Conservation (phyloP, 495 filamentous ascomycete genomes). For the Aspergillus panamensis region DNA sequence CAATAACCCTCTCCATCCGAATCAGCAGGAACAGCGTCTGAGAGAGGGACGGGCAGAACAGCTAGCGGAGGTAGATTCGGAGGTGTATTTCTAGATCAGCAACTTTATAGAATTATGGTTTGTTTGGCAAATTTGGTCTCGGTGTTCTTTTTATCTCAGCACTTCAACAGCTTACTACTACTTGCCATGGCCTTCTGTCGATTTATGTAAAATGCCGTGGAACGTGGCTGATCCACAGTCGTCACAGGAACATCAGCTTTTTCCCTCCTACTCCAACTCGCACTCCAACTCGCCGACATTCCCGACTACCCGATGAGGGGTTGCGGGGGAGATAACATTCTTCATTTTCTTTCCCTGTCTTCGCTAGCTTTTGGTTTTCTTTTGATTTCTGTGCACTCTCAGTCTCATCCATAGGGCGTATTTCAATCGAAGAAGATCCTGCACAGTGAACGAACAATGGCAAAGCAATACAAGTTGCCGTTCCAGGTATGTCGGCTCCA, state of each 20-base stretch:
- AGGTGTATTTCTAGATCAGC: conserved; percentile 11
- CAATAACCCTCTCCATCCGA: not conserved
- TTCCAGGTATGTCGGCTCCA: conserved; percentile 34
- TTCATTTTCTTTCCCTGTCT: not conserved
- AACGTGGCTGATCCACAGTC: not conserved
- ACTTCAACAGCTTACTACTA: too few relatives aligned
- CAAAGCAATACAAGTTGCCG: conserved; percentile 36
- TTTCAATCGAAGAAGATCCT: not conserved
- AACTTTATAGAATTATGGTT: too few relatives aligned
- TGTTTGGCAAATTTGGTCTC: too few relatives aligned
- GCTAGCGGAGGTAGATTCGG: conserved; percentile 13
- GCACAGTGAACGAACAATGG: conserved; percentile 23
- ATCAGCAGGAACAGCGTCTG: not conserved
- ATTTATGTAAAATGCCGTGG: not conserved
- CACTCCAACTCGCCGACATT: conserved; percentile 3
- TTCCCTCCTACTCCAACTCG: not conserved
- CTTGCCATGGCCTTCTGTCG: too few relatives aligned
- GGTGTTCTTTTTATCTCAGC: too few relatives aligned
- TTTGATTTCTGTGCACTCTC: not conserved
- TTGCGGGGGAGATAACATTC: conserved; percentile 3
- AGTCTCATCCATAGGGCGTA: not conserved
- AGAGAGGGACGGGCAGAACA: conserved; percentile 13
- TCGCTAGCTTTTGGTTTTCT: not conserved
- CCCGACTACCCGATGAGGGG: conserved; percentile 17
- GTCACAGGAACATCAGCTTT: not conserved